Conservation (phyloP, 495 filamentous ascomycete genomes). For the Cercophora sp. region DNA sequence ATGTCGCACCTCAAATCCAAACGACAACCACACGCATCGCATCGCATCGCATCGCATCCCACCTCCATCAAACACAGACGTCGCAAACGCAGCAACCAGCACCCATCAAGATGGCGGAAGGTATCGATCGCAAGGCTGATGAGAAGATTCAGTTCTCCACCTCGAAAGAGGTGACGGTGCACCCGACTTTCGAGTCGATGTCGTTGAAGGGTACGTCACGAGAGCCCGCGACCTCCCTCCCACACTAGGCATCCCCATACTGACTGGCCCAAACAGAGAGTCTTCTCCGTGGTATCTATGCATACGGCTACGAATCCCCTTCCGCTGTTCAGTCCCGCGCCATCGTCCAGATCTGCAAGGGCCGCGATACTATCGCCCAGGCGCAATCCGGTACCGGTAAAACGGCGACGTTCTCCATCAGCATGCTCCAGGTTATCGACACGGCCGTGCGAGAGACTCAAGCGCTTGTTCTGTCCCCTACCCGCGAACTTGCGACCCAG, state of each 20-base stretch:
- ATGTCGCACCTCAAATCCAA: not conserved
- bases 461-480: slow-evolving; percentile 92
- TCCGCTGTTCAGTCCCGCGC: slow-evolving; percentile 96
- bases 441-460: slow-evolving; percentile 89
- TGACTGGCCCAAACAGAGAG: slow-evolving; percentile 66
- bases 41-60: not conserved
- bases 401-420: slow-evolving; percentile 98
- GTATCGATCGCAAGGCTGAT: slow-evolving; percentile 88
- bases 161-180: slow-evolving; percentile 94
- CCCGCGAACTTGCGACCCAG: slow-evolving; percentile 95
- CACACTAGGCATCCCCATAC: too few species aligned
- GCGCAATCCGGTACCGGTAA: slow-evolving; percentile 99
- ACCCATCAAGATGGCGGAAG: slow-evolving; percentile 72
- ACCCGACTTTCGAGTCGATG: slow-evolving; percentile 55
- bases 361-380: slow-evolving; percentile 96
- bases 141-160: slow-evolving; percentile 97
- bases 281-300: slow-evolving; percentile 94
- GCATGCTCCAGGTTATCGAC: slow-evolving; percentile 96
- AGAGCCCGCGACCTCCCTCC: too few species aligned
- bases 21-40: not conserved
- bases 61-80: slow-evolving; percentile 5
- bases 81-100: not conserved
- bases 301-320: slow-evolving; percentile 96
- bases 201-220: slow-evolving; percentile 59
- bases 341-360: slow-evolving; percentile 98